Conservation (phyloP, 192 early-diverging fungal species). For the Dimargaris xerosporica region DNA sequence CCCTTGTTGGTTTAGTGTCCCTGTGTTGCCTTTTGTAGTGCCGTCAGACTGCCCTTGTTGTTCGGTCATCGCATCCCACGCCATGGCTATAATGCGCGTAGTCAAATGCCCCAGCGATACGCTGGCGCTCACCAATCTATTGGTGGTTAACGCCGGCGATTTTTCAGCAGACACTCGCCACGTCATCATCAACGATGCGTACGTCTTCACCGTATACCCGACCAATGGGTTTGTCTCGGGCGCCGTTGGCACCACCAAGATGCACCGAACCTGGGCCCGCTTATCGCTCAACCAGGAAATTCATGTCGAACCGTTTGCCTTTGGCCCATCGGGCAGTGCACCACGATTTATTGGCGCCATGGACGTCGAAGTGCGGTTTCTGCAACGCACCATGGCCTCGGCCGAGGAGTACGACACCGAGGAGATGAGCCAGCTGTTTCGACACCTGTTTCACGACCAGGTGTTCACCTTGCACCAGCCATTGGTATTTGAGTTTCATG, state of each 20-base stretch:
- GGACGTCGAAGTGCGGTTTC: constrained; percentile 43
- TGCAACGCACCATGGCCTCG: constrained; percentile 30
- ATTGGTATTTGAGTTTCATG: constrained; percentile 71
- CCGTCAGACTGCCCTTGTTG: too few relatives aligned
- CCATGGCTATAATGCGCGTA: constrained; percentile 26
- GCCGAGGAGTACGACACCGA: constrained; percentile 51
- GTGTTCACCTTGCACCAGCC: constrained; percentile 64
- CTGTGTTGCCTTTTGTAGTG: too few relatives aligned
- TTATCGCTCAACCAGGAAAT: constrained; percentile 38
- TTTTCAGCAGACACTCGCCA: constrained; percentile 53
- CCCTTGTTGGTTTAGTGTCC: too few relatives aligned
- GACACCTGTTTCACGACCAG: constrained; percentile 59
- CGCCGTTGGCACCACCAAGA: constrained; percentile 12
- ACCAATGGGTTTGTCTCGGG: neutral
- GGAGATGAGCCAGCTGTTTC: constrained; percentile 49
- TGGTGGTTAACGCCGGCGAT: constrained; percentile 56
- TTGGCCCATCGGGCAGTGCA: constrained; percentile 22
- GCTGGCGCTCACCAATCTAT: constrained; percentile 52
- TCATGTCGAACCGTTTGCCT: constrained; percentile 32
- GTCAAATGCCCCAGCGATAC: constrained; percentile 27
- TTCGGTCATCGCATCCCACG: too few relatives aligned
- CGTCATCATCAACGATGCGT: constrained; percentile 60
- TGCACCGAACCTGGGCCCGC: constrained; percentile 24
- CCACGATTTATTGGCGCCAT: constrained; percentile 29
- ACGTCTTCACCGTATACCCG: constrained; percentile 57